Evolutionary conservation across 1,284 basidiomycete species (phyloP), one percentile per base, ranked within the genome.

Genomic region (Pseudozyma flocculosa): DNA sequence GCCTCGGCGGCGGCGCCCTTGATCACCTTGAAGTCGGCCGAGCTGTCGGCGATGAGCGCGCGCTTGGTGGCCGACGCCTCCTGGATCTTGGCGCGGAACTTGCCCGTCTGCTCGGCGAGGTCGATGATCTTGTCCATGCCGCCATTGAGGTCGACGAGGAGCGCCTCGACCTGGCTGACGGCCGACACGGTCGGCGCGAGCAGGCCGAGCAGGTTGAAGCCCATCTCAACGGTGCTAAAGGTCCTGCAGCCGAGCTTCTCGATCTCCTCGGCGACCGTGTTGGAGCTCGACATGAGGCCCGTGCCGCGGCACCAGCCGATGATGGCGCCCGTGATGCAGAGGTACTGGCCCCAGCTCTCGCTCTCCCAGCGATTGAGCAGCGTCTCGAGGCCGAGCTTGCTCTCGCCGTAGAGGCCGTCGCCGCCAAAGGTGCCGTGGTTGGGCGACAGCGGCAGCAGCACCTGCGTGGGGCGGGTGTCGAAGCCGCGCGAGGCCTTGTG

Each of bases 161-260:
- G 92, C 8, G 94, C 94, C 79, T 98, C 94, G 52, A 98, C 93
- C 80, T 98, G 95, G n/a, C 94, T 95, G 76, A 97, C 93, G 79
- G 94, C 96, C 84, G 97, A 97, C 47, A 98, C 85, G n/a, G 97
- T 86, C 40, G 95, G 94, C 79, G 97, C 95, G 92, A 98, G 95
- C 43, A 80, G 84, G 68, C 94, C 95, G 52, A 98, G 87, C 72
- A 98, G 91, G 82, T 97, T 98, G 86, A 98, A 98, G 3, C 93
- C 92, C 94, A 98, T 98, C 82, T 98, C 94, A 82, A 96, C 96
- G 44, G 93, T 89, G 3, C 92, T 95, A 86, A 97, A 98, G 4
- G 95, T 98, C 70, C 94, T 87, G 60, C 95, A 89, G 68, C 95
- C 94, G 63, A 91, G 85, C 65, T 87, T 85, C 82, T 98, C 94